Evolutionary conservation across 2,329 filamentous ascomycete genomes (phyloP).

Genomic region (Sarocladiaceae sp.): DNA sequence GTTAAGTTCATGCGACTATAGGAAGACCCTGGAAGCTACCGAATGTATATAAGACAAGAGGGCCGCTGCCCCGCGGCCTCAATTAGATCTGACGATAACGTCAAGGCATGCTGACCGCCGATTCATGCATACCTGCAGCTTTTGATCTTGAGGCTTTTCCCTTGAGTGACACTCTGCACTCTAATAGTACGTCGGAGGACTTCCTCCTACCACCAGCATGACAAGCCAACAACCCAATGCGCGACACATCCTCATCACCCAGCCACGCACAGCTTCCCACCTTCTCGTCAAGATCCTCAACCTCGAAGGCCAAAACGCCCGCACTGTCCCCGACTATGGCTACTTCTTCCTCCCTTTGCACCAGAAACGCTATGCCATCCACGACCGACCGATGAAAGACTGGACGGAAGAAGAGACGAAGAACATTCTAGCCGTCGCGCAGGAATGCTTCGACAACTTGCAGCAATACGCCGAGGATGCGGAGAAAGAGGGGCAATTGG

Average conservation of each 20-base stretch:
- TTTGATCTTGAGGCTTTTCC: too few species aligned
- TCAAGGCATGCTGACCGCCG: too few species aligned
- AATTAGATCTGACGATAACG: too few species aligned
- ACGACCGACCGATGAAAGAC: constrained; percentile 17
- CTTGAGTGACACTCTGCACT: too few species aligned
- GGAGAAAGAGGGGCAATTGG: constrained; percentile 19
- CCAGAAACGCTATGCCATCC: constrained; percentile 3
- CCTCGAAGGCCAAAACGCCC: constrained; percentile 12
- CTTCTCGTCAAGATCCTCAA: constrained; percentile 14
- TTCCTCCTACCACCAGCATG: too few species aligned
- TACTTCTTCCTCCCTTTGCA: constrained; percentile 24
- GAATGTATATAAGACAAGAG: too few species aligned
- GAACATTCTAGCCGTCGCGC: constrained; percentile 17
- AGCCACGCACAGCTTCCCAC: constrained; percentile 12
- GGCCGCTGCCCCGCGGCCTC: too few species aligned
- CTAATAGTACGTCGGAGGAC: too few species aligned
- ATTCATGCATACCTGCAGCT: too few species aligned
- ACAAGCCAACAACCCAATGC: too few species aligned
- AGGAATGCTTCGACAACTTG: constrained; percentile 21
- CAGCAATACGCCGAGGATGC: constrained; percentile 20
- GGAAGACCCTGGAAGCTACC: too few species aligned
- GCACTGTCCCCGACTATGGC: constrained; percentile 13
- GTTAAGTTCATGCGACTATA: too few species aligned
- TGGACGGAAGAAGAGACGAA: constrained; percentile 24
- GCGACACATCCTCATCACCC: constrained; percentile 12